phyloP scores from a whole-genome alignment of 345 rosid species.

The Aquilaria yunnanensis region DNA sequence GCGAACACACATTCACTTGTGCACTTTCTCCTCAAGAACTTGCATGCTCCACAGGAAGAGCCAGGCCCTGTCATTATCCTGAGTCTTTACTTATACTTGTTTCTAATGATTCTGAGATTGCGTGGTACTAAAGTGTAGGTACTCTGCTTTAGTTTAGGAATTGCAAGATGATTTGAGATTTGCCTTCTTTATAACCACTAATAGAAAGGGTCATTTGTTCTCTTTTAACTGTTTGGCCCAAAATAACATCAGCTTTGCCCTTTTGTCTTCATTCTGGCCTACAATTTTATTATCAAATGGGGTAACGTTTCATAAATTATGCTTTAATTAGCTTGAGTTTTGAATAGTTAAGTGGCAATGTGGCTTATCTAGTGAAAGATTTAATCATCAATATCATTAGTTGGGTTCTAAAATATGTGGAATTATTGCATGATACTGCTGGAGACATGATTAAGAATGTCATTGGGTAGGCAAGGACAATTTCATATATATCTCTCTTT shows the following conservation, averaged over 20 bases:
- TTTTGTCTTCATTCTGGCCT: slow-evolving; percentile 63
- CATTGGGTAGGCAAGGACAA: slow-evolving; percentile 17
- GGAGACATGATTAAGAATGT: slow-evolving; percentile 8
- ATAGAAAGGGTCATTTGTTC: slow-evolving; percentile 13
- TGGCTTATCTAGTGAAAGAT: slow-evolving; percentile 16
- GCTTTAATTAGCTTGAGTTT: slow-evolving; percentile 19
- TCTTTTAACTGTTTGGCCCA: slow-evolving; percentile 12
- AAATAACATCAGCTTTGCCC: slow-evolving; percentile 34
- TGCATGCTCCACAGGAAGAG: slow-evolving; percentile 86
- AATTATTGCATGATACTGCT: slow-evolving; percentile 12
- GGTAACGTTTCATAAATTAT: slow-evolving; percentile 38
- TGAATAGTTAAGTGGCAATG: slow-evolving; percentile 16
- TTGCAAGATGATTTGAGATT: slow-evolving; percentile 19
- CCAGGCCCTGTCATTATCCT: slow-evolving; percentile 66
- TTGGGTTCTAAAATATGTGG: slow-evolving; percentile 27
- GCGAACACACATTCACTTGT: slow-evolving; percentile 59
- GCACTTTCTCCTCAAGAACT: slow-evolving; percentile 73
- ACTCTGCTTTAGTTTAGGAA: slow-evolving; percentile 20
- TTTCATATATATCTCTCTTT: slow-evolving; percentile 7
- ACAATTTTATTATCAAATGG: slow-evolving; percentile 44
- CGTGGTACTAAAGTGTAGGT: slow-evolving; percentile 9
- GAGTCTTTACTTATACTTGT: slow-evolving; percentile 19
- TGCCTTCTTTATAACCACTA: slow-evolving; percentile 38
- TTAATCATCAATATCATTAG: slow-evolving; percentile 29
- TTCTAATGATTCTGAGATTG: slow-evolving; percentile 11